Evolutionary conservation across 768 basidiomycete species (phyloP), one percentile per base, ranked within the genome.

Genomic region (Saitozyma podzolica): DNA sequence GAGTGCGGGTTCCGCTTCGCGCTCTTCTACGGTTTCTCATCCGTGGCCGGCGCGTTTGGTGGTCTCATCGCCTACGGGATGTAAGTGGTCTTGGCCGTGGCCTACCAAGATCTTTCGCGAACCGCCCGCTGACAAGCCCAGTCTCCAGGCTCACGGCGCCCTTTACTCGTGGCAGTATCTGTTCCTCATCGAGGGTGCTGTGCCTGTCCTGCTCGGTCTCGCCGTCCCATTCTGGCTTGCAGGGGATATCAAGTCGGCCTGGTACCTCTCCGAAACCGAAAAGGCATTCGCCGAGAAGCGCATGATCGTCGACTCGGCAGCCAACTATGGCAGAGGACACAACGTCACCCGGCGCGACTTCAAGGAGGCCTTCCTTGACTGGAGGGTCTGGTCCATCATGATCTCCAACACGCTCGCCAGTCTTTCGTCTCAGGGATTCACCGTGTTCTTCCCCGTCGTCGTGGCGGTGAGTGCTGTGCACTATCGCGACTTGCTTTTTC

Each of bases 201-300:
- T 47, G 37, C 59, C 63, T 9, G 63, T 64, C 40, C n/a, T 60
- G 20, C 20, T 60, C 11, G 63, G 68, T 9, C 74, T 76, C 20
- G 75, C 82, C 29, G 29, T 29, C 9, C 89, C 88, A 1, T 90
- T 86, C 80, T 91, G 84, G 83, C 85, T 91, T 72, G 85, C 91
- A 69, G 90, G 91, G 74, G 91, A 91, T 79, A 89, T 90, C 3
- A 88, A 91, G 68, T 88, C 86, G 0, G 89, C 89, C 37, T 88
- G 84, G 66, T 91, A 90, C 81, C 82, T 91, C 7, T 84, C 83
- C n/a, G 87, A 88, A 67, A 83, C 81, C 3, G 89, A 91, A 8
- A 50, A 63, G 20, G 19, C 11, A 16, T 62, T 64, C 29, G 29
- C 29, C 29, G 29, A 29, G 29, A 29, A 29, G 29, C 29, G 29